These are phyloP conservation scores for Phytophthora cactorum DNA, from an alignment of 352 stramenopile species.

Conservation along the genomic window DNA sequence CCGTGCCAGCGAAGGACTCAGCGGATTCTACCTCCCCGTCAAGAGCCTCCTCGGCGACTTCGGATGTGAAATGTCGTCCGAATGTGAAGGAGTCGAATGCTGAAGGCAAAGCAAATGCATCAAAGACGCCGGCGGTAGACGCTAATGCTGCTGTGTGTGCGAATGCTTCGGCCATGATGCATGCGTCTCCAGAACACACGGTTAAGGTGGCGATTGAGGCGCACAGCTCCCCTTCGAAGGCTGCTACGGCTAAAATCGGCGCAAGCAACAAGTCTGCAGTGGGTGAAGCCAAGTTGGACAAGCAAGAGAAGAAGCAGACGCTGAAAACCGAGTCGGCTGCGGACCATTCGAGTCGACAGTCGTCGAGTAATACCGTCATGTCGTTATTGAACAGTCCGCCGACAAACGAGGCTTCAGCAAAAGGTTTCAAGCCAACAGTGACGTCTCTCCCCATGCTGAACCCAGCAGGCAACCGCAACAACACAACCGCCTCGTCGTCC, in stretches of 20 bases:
- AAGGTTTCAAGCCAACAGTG: slow-evolving; percentile 37
- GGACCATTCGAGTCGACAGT: slow-evolving; percentile 39
- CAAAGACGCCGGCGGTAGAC: slow-evolving; percentile 5
- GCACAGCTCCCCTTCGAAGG: slow-evolving; percentile 44
- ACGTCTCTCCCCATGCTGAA: slow-evolving; percentile 50
- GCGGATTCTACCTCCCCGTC: background rate
- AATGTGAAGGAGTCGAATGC: slow-evolving; percentile 2
- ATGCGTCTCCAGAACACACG: slow-evolving; percentile 40
- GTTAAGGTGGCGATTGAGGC: slow-evolving; percentile 37
- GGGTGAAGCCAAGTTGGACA: slow-evolving; percentile 10
- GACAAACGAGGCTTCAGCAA: slow-evolving; percentile 45
- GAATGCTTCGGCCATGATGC: slow-evolving; percentile 21
- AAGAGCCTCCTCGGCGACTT: background rate
- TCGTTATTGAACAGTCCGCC: slow-evolving; percentile 76
- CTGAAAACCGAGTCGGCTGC: background rate
- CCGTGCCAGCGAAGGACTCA: slow-evolving; percentile 4
- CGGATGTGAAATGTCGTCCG: slow-evolving; percentile 6
- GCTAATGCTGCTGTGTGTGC: slow-evolving; percentile 14
- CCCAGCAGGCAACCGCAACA: slow-evolving; percentile 18
- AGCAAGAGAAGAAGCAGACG: slow-evolving; percentile 18
- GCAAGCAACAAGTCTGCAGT: slow-evolving; percentile 18
- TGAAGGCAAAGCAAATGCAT: slow-evolving; percentile 10
- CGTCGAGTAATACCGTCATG: slow-evolving; percentile 66
- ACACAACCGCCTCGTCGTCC: slow-evolving; percentile 11
- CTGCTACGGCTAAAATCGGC: slow-evolving; percentile 35